phyloP scores from a whole-genome alignment of 805 yeast genomes.

The Hanseniaspora clermontiae region DNA sequence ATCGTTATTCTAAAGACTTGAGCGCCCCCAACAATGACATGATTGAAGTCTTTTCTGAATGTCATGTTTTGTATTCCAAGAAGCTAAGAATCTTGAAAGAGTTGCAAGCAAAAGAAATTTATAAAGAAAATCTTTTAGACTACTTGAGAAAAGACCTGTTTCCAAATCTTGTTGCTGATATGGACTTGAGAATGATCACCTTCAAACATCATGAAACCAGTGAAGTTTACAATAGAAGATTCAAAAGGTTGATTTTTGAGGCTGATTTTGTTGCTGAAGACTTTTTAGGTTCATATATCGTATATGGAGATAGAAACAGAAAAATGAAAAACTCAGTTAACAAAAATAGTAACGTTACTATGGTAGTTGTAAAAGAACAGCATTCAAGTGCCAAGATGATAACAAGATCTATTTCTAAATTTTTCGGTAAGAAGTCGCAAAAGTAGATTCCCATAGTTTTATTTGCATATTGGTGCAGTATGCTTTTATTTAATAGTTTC shows the following conservation, averaged over 20 bases:
- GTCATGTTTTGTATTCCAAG: constrained; percentile 19
- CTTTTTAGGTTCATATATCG: neutral
- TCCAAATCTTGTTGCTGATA: neutral
- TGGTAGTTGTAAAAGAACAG: neutral
- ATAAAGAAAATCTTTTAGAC: neutral
- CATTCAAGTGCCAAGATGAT: neutral
- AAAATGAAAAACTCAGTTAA: neutral
- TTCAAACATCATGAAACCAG: neutral
- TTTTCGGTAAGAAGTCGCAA: constrained; percentile 1
- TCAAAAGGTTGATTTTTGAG: neutral
- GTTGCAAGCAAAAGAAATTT: constrained; percentile 18
- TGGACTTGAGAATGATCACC: neutral
- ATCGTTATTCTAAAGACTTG: neutral
- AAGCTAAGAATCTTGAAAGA: constrained; percentile 19
- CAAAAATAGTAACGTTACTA: neutral
- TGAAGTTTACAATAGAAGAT: neutral
- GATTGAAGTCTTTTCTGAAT: constrained; percentile 22
- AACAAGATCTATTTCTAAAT: constrained; percentile 8
- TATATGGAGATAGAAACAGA: constrained; percentile 4
- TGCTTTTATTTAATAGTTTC: too few relatives aligned
- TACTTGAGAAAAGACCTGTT: neutral
- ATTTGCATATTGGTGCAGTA: too few relatives aligned
- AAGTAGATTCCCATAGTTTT: neutral
- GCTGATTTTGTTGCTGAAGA: neutral
- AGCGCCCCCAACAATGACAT: constrained; percentile 6